phyloP scores from a whole-genome alignment of 78 protist species.

The Dictyostelium purpureum region DNA sequence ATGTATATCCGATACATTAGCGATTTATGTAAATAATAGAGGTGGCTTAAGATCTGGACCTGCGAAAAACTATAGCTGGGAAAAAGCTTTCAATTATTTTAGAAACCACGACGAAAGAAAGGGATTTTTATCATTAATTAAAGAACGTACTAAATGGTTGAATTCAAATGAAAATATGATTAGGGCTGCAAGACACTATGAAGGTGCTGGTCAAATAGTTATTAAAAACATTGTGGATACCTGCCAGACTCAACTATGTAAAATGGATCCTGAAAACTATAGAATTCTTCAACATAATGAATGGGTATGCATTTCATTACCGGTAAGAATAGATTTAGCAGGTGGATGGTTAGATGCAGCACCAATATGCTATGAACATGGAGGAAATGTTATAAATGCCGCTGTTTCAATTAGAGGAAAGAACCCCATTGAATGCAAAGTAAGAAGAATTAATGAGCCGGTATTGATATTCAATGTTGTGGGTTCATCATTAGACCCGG shows the following conservation, averaged over 20 bases:
- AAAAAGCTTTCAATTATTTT: constrained; percentile 12
- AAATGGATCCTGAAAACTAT: not conserved
- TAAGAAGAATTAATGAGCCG: not conserved
- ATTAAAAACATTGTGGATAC: constrained; percentile 47
- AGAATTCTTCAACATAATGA: not conserved
- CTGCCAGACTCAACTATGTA: not conserved
- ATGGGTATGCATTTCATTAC: constrained; percentile 20
- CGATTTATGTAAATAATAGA: constrained; percentile 1
- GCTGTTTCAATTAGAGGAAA: constrained; percentile 19
- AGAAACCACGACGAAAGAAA: constrained; percentile 13
- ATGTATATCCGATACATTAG: constrained; percentile 33
- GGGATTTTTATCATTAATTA: constrained; percentile 24
- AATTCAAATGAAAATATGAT: constrained; percentile 27
- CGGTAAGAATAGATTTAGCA: constrained; percentile 64
- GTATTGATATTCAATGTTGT: not conserved
- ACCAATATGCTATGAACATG: constrained; percentile 76
- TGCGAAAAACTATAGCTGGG: constrained; percentile 7
- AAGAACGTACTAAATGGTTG: constrained; percentile 56
- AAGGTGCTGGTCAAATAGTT: constrained; percentile 65
- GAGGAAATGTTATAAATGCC: constrained; percentile 59
- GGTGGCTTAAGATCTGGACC: constrained; percentile 72
- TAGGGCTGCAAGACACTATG: constrained; percentile 64
- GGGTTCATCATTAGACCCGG: not conserved
- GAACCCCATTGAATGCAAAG: constrained; percentile 7
- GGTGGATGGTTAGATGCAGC: constrained; percentile 81